Evolutionary conservation across 2,329 filamentous ascomycete species (phyloP).

Genomic region (Chaetomium sp.): DNA sequence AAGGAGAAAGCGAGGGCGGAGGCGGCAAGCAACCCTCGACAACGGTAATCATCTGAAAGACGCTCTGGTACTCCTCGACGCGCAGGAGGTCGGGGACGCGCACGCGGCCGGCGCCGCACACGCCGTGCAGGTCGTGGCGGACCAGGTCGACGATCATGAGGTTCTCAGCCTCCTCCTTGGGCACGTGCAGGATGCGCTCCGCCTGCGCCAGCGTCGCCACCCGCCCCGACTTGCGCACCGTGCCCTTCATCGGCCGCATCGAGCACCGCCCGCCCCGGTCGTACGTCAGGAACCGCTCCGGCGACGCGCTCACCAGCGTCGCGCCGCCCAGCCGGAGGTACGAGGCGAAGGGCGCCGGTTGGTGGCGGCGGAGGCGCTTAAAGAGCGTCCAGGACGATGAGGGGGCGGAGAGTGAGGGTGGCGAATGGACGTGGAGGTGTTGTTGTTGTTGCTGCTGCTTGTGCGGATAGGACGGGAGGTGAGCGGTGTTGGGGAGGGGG

Average conservation of each 20-base stretch:
- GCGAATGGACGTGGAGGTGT: background rate
- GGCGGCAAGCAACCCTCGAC: slow-evolving; percentile 68
- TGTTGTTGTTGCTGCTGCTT: slow-evolving; percentile 18
- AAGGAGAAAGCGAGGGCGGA: too few species aligned
- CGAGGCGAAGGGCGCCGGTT: slow-evolving; percentile 83
- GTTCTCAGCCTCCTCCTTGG: slow-evolving; percentile 94
- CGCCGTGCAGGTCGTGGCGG: slow-evolving; percentile 87
- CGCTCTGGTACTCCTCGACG: slow-evolving; percentile 87
- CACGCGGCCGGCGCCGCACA: slow-evolving; percentile 75
- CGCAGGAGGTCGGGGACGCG: slow-evolving; percentile 75
- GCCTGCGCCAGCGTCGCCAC: slow-evolving; percentile 72
- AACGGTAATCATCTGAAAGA: slow-evolving; percentile 89
- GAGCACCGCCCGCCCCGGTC: slow-evolving; percentile 60
- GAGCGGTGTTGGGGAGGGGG: slow-evolving; percentile 61
- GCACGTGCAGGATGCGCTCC: slow-evolving; percentile 69
- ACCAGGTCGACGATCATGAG: slow-evolving; percentile 98
- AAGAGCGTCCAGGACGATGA: slow-evolving; percentile 69
- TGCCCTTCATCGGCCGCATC: slow-evolving; percentile 96
- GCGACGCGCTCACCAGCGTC: slow-evolving; percentile 80
- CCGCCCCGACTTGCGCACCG: slow-evolving; percentile 73
- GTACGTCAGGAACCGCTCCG: slow-evolving; percentile 80
- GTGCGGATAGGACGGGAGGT: slow-evolving; percentile 45
- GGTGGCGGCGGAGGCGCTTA: slow-evolving; percentile 66
- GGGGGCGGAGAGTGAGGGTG: slow-evolving; percentile 17
- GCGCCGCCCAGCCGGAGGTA: slow-evolving; percentile 71